Base-by-base conservation (phyloP, 129 eudicot species). In the Heracleum sosnowskyi region DNA sequence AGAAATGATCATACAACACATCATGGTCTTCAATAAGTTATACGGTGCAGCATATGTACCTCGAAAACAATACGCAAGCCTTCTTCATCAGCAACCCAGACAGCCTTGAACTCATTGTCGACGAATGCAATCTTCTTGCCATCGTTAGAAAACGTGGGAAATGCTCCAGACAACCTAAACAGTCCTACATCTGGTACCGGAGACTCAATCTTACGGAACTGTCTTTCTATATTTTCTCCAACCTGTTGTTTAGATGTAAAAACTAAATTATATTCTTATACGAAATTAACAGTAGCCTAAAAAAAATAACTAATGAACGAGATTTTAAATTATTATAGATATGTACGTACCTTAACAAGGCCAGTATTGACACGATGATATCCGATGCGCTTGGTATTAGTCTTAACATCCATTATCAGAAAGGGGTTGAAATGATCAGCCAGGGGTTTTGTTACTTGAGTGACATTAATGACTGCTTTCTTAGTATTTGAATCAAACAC, bases 191-290 rank as follows among this genome's bases (percentile, higher is more conserved):
- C 46, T 13, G 75, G 75, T 36, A 29, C 13, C 29, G 75, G 75
- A 12, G 46, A 70, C 75, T 70, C 28, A 9, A 70, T 35, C 75
- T 70, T 70, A 22, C 39, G 26, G 75, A 39, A 70, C 45, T 70
- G 75, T 34, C 41, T 70, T 70, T 70, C 75, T 17, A 70, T 70
- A 36, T 29, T 20, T 70, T 39, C 75, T 74, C 77, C 77, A 7
- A 1, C 20, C 77, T 74, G 24, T 11, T 26, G 5, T 11, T 42
- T 0, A 18, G 1, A 70, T 15, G 42, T 11, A 39, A 24, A 44
- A 31, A 16, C 6, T 11, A 36, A 26, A 33, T 69, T 4, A 69
- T 12, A 10, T 36, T 55, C 63, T 55, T 22, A 24, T 24, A 22
- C 12, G 11, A 55, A 22, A 55, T 24, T 1, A 22, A 53, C 0